Conservation (phyloP, 176 grass and related monocot genomes). For the Musa troglodytarum region DNA sequence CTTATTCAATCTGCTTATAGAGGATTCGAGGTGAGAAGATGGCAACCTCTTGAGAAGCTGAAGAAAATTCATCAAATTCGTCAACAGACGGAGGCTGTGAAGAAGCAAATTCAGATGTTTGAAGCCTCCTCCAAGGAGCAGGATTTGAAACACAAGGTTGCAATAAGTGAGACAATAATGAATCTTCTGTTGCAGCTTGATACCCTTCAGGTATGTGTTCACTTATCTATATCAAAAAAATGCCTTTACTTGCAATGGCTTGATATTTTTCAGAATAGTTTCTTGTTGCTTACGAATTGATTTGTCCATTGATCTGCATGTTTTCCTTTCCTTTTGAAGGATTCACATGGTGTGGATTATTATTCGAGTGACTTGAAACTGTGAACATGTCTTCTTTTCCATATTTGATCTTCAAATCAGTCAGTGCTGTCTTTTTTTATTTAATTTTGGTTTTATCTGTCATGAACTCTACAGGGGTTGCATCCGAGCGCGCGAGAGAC, state of each 20-base stretch:
- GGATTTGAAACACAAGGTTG: slow-evolving; percentile 35
- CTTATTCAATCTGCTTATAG: slow-evolving; percentile 62
- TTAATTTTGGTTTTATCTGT: background rate
- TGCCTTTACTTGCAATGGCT: slow-evolving; percentile 5
- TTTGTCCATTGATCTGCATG: too few relatives aligned
- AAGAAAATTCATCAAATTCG: slow-evolving; percentile 38
- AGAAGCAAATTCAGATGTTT: slow-evolving; percentile 38
- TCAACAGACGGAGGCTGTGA: slow-evolving; percentile 38
- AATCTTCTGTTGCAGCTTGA: slow-evolving; percentile 85
- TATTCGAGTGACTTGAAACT: too few relatives aligned
- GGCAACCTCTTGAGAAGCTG: slow-evolving; percentile 61
- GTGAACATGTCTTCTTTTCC: too few relatives aligned
- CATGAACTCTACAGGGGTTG: slow-evolving; percentile 31
- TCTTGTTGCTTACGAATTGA: too few relatives aligned
- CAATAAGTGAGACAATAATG: slow-evolving; percentile 61
- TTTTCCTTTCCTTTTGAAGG: too few relatives aligned
- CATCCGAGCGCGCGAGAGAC: slow-evolving; percentile 52
- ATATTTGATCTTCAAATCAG: too few relatives aligned
- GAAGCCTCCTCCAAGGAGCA: slow-evolving; percentile 28
- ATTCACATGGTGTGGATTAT: too few relatives aligned
- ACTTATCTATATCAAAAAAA: background rate
- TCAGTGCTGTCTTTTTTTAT: too few relatives aligned
- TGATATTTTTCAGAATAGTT: background rate
- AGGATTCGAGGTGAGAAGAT: slow-evolving; percentile 65
- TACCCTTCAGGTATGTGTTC: slow-evolving; percentile 61